phyloP scores from a whole-genome alignment of 2,329 filamentous ascomycete species.

The Alternaria panax region DNA sequence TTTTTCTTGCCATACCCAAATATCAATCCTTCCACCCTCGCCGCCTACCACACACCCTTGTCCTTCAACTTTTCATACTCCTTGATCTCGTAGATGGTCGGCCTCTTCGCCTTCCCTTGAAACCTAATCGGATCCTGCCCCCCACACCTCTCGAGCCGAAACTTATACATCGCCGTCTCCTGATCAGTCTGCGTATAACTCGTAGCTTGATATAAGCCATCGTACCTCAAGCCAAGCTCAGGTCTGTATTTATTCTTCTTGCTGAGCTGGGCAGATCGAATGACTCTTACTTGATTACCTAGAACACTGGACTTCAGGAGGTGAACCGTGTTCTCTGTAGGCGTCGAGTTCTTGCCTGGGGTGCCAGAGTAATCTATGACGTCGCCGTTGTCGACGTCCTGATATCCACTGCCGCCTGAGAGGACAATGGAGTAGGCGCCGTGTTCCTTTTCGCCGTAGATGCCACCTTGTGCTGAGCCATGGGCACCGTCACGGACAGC shows the following conservation, averaged over 20 bases:
- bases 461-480: constrained; percentile 56
- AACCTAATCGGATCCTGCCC: constrained; percentile 59
- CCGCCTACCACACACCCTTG: constrained; percentile 13
- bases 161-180: constrained; percentile 55
- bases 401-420: constrained; percentile 54
- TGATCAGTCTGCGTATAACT: constrained; percentile 50
- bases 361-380: constrained; percentile 63
- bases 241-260: constrained; percentile 55
- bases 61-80: constrained; percentile 32
- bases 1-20: not conserved
- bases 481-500: constrained; percentile 63
- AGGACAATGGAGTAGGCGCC: constrained; percentile 66
- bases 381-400: constrained; percentile 60
- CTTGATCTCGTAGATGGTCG: constrained; percentile 41
- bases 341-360: constrained; percentile 39
- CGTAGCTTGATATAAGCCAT: constrained; percentile 63
- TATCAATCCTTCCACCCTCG: not conserved
- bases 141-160: constrained; percentile 54
- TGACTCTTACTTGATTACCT: constrained; percentile 56
- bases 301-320: constrained; percentile 53
- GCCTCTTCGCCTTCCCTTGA: constrained; percentile 53
- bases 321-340: constrained; percentile 51
- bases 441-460: constrained; percentile 54
- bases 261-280: constrained; percentile 55
- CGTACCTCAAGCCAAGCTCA: constrained; percentile 61